Percentiles rank a stretch among this genome's conserved stretches.
phyloP scores from a whole-genome alignment of 2,329 filamentous ascomycete genomes.

The Ophiostoma piceae region DNA sequence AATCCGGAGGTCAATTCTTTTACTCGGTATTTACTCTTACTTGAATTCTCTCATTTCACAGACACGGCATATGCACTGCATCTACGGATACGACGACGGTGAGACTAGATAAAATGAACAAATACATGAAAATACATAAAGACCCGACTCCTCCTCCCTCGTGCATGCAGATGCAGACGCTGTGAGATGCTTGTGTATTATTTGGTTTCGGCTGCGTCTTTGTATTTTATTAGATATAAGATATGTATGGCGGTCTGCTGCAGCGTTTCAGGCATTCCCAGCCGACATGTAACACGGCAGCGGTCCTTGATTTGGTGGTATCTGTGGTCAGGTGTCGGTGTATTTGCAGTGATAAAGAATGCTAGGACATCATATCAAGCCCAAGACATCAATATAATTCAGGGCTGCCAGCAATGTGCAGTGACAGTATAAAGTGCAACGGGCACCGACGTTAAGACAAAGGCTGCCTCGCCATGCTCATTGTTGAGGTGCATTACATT shows the following conservation, averaged over 20 bases:
- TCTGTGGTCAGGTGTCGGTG: neutral
- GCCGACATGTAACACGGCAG: neutral
- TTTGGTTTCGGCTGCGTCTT: neutral
- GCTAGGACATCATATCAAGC: too few relatives aligned
- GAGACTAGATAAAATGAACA: neutral
- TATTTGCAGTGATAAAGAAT: neutral
- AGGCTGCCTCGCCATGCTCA: too few relatives aligned
- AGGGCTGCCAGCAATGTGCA: too few relatives aligned
- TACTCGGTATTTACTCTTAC: neutral
- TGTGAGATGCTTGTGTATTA: neutral
- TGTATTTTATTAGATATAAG: neutral
- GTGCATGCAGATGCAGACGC: neutral
- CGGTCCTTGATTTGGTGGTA: neutral
- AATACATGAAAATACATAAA: neutral
- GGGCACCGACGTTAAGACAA: too few relatives aligned
- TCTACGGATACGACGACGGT: slow-evolving; percentile 10
- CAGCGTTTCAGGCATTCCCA: neutral
- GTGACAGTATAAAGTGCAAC: too few relatives aligned
- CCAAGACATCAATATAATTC: too few relatives aligned
- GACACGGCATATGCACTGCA: neutral
- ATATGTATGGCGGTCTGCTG: neutral
- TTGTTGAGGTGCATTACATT: too few relatives aligned
- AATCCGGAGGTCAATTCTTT: neutral
- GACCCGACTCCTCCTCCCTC: neutral
- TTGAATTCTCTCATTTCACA: neutral